phyloP scores from a whole-genome alignment of 495 filamentous ascomycete genomes.

The Aspergillus diversus region DNA sequence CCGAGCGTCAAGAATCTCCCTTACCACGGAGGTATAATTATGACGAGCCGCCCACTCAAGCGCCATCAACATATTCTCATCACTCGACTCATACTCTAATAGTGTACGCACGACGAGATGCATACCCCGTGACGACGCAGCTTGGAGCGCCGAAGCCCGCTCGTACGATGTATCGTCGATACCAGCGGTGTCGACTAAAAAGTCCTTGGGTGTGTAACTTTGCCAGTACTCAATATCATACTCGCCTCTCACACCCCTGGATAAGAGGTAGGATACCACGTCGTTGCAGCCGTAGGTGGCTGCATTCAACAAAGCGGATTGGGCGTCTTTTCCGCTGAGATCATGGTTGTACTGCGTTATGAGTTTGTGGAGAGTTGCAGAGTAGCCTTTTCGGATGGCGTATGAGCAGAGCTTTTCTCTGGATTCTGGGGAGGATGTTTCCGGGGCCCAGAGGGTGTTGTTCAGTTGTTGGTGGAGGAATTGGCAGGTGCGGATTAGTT shows the following conservation, averaged over 20 bases:
- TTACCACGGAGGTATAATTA: no score
- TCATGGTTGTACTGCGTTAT: background rate
- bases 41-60: background rate
- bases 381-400: background rate
- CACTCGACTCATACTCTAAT: background rate
- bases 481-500: background rate
- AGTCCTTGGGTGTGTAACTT: no score
- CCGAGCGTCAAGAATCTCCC: no score
- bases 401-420: background rate
- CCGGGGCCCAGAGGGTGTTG: background rate
- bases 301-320: background rate
- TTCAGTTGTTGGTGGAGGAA: background rate
- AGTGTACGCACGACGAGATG: background rate
- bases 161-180: no score
- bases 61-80: background rate
- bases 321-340: background rate
- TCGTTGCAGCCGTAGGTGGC: background rate
- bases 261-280: background rate
- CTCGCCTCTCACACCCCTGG: no score
- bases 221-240: no score
- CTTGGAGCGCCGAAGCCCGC: background rate
- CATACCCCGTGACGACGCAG: background rate
- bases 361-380: background rate
- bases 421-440: background rate
- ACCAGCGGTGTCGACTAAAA: no score